Percentiles rank a stretch among this genome's conserved stretches.
Conservation (phyloP, 371 early-diverging fungal species). For the Mucor lusitanicus region DNA sequence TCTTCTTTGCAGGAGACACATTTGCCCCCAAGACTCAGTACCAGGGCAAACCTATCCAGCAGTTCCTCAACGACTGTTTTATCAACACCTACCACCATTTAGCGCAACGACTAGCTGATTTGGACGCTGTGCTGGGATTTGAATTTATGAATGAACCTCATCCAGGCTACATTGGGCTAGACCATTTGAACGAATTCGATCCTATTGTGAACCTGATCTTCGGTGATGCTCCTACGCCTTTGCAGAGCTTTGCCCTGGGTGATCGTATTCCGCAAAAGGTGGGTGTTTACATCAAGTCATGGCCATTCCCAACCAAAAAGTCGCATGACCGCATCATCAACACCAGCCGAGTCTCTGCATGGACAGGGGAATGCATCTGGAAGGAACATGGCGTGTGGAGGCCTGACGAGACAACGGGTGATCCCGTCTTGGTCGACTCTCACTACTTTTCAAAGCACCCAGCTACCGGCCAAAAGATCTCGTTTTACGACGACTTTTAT, state of each 20-base stretch:
- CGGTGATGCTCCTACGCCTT: conserved; percentile 69
- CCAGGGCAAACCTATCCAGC: conserved; percentile 56
- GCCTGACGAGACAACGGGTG: conserved; percentile 44
- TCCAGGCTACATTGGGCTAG: conserved; percentile 75
- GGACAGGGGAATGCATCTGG: conserved; percentile 77
- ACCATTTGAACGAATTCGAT: conserved; percentile 59
- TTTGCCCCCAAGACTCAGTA: conserved; percentile 68
- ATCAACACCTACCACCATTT: conserved; percentile 57
- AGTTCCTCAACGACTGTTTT: conserved; percentile 54
- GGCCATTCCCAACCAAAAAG: conserved; percentile 73
- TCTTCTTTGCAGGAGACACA: conserved; percentile 79
- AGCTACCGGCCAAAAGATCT: conserved; percentile 46
- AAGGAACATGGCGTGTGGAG: conserved; percentile 80
- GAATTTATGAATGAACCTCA: conserved; percentile 88
- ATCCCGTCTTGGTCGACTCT: conserved; percentile 55
- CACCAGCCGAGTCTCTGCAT: conserved; percentile 52
- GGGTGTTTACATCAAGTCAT: conserved; percentile 71
- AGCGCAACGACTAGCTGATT: conserved; percentile 58
- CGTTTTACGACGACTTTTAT: conserved; percentile 70
- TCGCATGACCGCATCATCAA: conserved; percentile 62
- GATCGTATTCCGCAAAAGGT: conserved; percentile 64
- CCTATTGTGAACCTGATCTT: conserved; percentile 67
- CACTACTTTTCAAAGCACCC: conserved; percentile 75
- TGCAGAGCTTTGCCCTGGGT: conserved; percentile 76
- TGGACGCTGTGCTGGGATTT: conserved; percentile 72